Percentiles rank a stretch among this genome's conserved stretches.
These are phyloP conservation scores for Rhipidocladum racemiflorum DNA, from an alignment of 176 grass and related monocot species.

Conservation along the genomic window DNA sequence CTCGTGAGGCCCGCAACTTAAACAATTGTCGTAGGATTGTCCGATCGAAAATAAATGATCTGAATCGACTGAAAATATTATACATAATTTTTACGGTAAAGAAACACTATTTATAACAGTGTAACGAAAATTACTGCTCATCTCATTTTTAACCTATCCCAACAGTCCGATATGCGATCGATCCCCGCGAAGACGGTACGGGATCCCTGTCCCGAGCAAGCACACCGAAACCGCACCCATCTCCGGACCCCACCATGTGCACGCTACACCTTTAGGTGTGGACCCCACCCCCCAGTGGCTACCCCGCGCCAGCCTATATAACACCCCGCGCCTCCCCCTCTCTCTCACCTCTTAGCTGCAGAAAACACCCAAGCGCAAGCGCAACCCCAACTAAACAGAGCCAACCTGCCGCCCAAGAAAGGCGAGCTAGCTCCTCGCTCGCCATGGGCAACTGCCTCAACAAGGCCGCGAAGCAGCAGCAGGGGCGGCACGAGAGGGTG, in stretches of 20 bases:
- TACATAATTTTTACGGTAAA: no score
- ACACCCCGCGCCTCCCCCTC: neutral
- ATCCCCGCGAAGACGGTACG: no score
- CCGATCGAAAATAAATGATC: no score
- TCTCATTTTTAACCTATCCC: no score
- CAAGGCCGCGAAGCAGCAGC: neutral
- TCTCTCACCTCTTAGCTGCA: neutral
- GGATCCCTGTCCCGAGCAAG: no score
- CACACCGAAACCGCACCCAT: no score
- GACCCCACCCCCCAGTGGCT: neutral
- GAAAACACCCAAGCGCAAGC: neutral
- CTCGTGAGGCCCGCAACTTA: no score
- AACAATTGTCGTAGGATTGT: no score
- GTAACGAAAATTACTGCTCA: no score
- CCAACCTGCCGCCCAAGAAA: neutral
- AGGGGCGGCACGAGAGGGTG: neutral
- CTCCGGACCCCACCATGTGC: constrained; percentile 38
- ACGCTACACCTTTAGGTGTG: neutral
- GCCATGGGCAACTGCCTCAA: constrained; percentile 57
- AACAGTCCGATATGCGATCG: no score
- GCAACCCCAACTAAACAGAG: neutral
- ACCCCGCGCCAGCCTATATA: constrained; percentile 15
- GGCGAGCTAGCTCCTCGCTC: neutral
- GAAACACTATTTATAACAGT: no score
- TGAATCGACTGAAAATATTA: no score